phyloP scores from a whole-genome alignment of 768 basidiomycete genomes.

The Grammothele lineata region DNA sequence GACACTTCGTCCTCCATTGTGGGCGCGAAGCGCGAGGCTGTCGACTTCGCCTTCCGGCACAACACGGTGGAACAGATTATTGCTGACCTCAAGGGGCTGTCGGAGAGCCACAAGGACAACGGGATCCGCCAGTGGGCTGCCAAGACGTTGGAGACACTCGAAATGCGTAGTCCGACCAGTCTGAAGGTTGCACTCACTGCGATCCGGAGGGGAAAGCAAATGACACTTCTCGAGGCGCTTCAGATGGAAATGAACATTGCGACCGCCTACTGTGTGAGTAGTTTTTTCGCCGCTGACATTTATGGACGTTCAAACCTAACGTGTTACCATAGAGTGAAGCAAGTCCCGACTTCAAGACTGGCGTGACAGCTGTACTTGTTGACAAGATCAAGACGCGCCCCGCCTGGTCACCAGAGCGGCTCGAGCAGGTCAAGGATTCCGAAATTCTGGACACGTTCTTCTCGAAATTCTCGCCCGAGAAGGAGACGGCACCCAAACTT shows the following conservation, averaged over 20 bases:
- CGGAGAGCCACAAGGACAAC: slow-evolving; percentile 35
- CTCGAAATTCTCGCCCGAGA: slow-evolving; percentile 42
- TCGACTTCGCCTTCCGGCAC: slow-evolving; percentile 78
- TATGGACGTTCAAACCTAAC: not conserved
- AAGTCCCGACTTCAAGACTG: slow-evolving; percentile 78
- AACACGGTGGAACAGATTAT: slow-evolving; percentile 71
- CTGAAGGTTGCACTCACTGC: slow-evolving; percentile 85
- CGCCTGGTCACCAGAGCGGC: slow-evolving; percentile 63
- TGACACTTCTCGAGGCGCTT: slow-evolving; percentile 62
- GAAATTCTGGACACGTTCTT: slow-evolving; percentile 69
- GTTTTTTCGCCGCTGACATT: not conserved
- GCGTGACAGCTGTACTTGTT: slow-evolving; percentile 68
- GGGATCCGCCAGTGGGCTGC: slow-evolving; percentile 70
- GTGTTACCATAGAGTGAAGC: slow-evolving; percentile 52
- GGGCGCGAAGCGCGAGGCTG: slow-evolving; percentile 64
- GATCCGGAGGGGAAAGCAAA: slow-evolving; percentile 61
- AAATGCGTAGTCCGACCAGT: slow-evolving; percentile 83
- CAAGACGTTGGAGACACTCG: slow-evolving; percentile 57
- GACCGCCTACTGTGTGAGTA: slow-evolving; percentile 82
- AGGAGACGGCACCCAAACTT: slow-evolving; percentile 22
- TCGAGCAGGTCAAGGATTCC: slow-evolving; percentile 53
- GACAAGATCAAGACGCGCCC: slow-evolving; percentile 51
- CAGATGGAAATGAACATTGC: slow-evolving; percentile 88
- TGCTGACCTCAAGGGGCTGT: slow-evolving; percentile 41
- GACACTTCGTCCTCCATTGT: slow-evolving; percentile 50